Evolutionary conservation across 768 basidiomycete genomes (phyloP), one percentile per base, ranked within the genome.

Genomic region (Tylopilus subfusipes): DNA sequence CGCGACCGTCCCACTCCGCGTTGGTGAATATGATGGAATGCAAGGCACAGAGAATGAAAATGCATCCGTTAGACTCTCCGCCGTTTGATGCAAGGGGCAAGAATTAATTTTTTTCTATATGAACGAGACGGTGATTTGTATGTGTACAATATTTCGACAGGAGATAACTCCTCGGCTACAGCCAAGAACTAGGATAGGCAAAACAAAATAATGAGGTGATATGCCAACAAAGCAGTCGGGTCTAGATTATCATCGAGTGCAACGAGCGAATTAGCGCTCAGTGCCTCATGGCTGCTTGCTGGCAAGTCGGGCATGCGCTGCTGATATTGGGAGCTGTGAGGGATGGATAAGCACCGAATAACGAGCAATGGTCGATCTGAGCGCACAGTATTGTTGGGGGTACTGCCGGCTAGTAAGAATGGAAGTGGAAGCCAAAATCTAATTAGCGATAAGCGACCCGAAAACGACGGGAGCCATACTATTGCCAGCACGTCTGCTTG

Each of bases 321-420:
- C 75, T 65, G 52, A 79, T 73, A 42, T 72, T 71, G 0, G 75
- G 78, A n/a, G 75, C 79, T 80, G 25, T 16, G 36, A 48, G 34
- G 27, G 5, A 33, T 19, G 29, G 8, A 40, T 64, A 13, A 57
- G 43, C 16, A 51, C 30, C 45, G 29, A 30, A 2, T 13, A 30
- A 18, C n/a, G 47, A 18, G 11, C 16, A 40, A 42, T 14, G 7
- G 19, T 40, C 33, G 25, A 24, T 3, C 30, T 4, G 10, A 48
- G 59, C 76, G 45, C 59, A 79, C 77, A 76, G 45, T 78, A 78
- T 50, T 78, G 77, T 53, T 79, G 73, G 11, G 78, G 78, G 52
- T 67, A 79, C 45, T 69, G 67, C 16, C 76, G 78, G 54, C 78
- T 78, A 42, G 31, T 11, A 42, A 50, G 36, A 62, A 53, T 50